Evolutionary conservation across 1,284 basidiomycete species (phyloP), one percentile per base, ranked within the genome.

Genomic region (Mycosarcoma mackinlayi): DNA sequence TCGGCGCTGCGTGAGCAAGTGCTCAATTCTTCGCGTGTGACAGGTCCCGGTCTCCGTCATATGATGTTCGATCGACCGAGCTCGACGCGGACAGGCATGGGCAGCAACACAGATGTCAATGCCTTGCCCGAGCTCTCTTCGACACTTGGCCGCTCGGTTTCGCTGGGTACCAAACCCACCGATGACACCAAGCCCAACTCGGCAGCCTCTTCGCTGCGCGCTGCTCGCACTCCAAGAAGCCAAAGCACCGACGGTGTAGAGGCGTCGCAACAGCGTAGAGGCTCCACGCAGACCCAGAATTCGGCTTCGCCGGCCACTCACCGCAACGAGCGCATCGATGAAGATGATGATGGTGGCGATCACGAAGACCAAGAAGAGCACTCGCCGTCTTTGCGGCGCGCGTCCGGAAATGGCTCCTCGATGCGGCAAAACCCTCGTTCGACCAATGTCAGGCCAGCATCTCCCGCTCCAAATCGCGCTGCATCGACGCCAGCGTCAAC

Each of bases 1-100:
- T 67, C 62, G 3, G 71, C 54, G 6, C 51, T 79, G 34, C 67
- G 77, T 6, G 72, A 78, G 34, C 77, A 78, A 38, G 76, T 79
- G 25, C 65, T 79, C 18, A 73, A 70, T 31, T 63, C 66, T 34
- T 59, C 60, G 46, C 59, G 67, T 6, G 27, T 53, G 11, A 35
- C 33, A 31, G 75, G 67, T 6, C 73, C 75, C 6, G 75, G 75
- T 19, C 49, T 77, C 37, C 50, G 76, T 28, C 53, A 67, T 39
- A 77, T 78, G 75, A 77, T 78, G 76, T 68, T 75, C 13, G 69
- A 75, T 16, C 61, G 60, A 23, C 52, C 69, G 0, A 49, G 37
- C 45, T 72, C 64, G n/a, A 27, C 60, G 3, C 54, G 54, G 3
- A 49, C 56, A 2, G 62, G 56, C 24, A 64, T 59, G 51, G 59